Percentiles rank a stretch among this genome's conserved stretches.
These are phyloP conservation scores for Salisapilia sapeloensis DNA, from an alignment of 352 stramenopile species.

Conservation along the genomic window DNA sequence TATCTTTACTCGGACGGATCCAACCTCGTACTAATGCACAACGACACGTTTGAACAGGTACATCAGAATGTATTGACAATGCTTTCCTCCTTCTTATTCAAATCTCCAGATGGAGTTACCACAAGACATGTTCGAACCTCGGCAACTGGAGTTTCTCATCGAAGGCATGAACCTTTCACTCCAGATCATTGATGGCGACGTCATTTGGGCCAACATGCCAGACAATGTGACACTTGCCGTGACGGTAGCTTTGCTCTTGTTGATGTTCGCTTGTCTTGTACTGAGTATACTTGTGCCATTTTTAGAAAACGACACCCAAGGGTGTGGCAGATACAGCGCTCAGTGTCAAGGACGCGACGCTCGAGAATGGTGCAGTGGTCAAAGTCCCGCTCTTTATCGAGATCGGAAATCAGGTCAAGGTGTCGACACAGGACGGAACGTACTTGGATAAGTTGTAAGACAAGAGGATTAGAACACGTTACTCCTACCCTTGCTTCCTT, in stretches of 20 bases:
- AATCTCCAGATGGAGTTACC: conserved; percentile 45
- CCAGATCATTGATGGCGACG: conserved; percentile 72
- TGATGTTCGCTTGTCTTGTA: neutral
- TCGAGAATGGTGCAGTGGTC: conserved; percentile 59
- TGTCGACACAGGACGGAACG: conserved; percentile 51
- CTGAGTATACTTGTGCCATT: neutral
- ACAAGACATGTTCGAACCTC: conserved; percentile 41
- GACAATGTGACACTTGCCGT: conserved; percentile 62
- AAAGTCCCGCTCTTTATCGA: conserved; percentile 78
- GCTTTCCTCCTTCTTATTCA: neutral
- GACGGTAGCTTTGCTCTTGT: conserved; percentile 10
- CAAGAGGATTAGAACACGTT: no score
- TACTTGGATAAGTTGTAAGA: conserved; percentile 64
- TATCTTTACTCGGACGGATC: conserved; percentile 67
- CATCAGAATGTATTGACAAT: neutral
- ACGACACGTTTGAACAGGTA: conserved; percentile 67
- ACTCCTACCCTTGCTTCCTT: no score
- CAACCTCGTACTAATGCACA: conserved; percentile 77
- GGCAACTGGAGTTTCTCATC: conserved; percentile 58
- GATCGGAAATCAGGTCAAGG: conserved; percentile 50
- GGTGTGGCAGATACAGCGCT: conserved; percentile 53
- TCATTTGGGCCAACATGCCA: conserved; percentile 77
- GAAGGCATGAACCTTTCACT: conserved; percentile 68
- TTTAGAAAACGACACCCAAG: conserved; percentile 59
- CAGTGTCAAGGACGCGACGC: conserved; percentile 68